These are phyloP conservation scores for Datisca glomerata DNA, from an alignment of 306 rosid species.

Conservation along the genomic window DNA sequence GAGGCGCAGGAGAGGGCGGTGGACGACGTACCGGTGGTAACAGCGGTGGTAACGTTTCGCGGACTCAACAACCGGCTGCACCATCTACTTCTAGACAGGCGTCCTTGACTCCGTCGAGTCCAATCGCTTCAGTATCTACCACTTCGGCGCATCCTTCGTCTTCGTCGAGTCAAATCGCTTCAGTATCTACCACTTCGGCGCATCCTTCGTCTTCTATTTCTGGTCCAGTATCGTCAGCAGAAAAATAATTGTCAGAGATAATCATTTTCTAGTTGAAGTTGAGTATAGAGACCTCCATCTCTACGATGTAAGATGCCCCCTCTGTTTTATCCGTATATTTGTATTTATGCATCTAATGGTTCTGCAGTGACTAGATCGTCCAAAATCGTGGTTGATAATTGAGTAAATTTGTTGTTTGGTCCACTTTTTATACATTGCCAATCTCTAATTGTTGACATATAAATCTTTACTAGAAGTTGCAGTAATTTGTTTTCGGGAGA, in stretches of 20 bases:
- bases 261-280: conserved; percentile 41
- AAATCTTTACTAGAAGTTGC: no score
- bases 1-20: background rate
- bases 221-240: conserved; percentile 10
- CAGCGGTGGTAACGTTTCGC: conserved; percentile 4
- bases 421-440: no score
- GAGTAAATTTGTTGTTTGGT: no score
- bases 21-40: conserved; percentile 5
- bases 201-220: no score
- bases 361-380: no score
- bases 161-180: background rate
- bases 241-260: conserved; percentile 25
- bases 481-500: no score
- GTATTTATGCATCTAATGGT: no score
- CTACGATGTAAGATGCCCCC: conserved; percentile 18
- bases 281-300: conserved; percentile 28
- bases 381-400: no score
- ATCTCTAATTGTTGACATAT: no score
- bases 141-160: background rate
- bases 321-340: no score
- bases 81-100: background rate
- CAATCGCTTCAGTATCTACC: conserved; percentile 7
- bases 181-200: no score
- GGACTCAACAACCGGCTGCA: background rate
- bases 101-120: background rate